Evolutionary conservation across 2,329 filamentous ascomycete genomes (phyloP).

Genomic region (Hypoxylon sp.): DNA sequence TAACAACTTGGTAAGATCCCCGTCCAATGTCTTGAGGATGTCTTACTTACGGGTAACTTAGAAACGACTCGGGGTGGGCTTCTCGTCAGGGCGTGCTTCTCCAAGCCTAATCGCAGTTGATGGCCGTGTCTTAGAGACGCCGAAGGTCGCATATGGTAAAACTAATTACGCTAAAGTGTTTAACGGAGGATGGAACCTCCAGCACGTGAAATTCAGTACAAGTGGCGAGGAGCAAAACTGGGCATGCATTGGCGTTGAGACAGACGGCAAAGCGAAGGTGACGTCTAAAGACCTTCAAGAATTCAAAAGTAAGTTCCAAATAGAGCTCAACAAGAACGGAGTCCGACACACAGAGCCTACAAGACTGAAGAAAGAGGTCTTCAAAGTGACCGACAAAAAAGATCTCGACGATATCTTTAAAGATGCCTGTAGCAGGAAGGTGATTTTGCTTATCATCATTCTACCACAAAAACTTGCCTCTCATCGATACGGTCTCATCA

Average conservation of each 20-base stretch:
- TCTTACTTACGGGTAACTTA: constrained; percentile 38
- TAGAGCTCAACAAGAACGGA: neutral
- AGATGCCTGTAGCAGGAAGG: neutral
- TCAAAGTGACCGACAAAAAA: neutral
- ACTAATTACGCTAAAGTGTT: neutral
- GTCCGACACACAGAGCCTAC: neutral
- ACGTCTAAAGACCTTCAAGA: neutral
- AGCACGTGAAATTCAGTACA: neutral
- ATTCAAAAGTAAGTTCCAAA: neutral
- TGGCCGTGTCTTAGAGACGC: constrained; percentile 69
- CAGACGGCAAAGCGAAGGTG: too few relatives aligned
- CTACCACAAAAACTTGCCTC: constrained; percentile 49
- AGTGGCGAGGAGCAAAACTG: neutral
- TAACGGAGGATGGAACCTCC: constrained; percentile 15
- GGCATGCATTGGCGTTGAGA: neutral
- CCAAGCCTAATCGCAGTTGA: constrained; percentile 70
- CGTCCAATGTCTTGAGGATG: neutral
- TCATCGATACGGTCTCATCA: constrained; percentile 68
- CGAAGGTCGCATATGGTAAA: constrained; percentile 64
- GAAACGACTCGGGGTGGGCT: constrained; percentile 65
- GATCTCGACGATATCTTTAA: neutral
- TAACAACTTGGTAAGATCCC: constrained; percentile 46
- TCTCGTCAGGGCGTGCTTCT: constrained; percentile 52
- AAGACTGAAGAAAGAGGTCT: neutral
- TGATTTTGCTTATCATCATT: constrained; percentile 64